Evolutionary conservation across 106 monocot species (phyloP).

Genomic region (Triglochin maritima): DNA sequence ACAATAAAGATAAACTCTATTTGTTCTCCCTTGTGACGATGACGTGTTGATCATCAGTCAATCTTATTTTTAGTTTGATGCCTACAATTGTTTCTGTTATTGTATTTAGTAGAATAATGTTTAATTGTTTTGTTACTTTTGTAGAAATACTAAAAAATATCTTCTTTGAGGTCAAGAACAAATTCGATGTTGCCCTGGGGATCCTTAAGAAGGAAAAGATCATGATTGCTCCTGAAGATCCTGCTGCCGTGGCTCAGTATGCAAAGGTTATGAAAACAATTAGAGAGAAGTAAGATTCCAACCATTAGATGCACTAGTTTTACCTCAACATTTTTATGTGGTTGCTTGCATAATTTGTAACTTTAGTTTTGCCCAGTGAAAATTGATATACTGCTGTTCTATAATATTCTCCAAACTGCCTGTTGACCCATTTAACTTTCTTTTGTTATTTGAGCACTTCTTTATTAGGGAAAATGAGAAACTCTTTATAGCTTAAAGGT

Average conservation of each 20-base stretch:
- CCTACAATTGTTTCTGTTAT: not conserved
- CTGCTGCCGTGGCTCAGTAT: slow-evolving; percentile 73
- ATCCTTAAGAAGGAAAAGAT: slow-evolving; percentile 76
- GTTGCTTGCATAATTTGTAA: too few species aligned
- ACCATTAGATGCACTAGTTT: too few species aligned
- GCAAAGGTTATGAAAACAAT: slow-evolving; percentile 68
- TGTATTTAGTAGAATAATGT: not conserved
- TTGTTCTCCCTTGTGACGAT: not conserved
- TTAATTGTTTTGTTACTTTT: not conserved
- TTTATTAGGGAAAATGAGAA: too few species aligned
- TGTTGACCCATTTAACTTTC: too few species aligned
- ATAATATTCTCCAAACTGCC: too few species aligned
- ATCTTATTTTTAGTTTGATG: not conserved
- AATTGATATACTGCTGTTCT: too few species aligned
- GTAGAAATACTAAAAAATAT: slow-evolving; percentile 88
- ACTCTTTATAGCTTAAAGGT: too few species aligned
- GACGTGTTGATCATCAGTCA: not conserved
- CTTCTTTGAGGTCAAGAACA: slow-evolving; percentile 90
- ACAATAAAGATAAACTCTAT: too few species aligned
- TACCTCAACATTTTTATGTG: too few species aligned
- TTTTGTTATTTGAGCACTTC: too few species aligned
- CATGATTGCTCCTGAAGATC: slow-evolving; percentile 84
- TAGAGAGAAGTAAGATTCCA: slow-evolving; percentile 69
- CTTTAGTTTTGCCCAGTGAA: too few species aligned
- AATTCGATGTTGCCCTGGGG: slow-evolving; percentile 66